Percentiles rank a stretch among this genome's conserved stretches.
Conservation (phyloP, 495 filamentous ascomycete genomes). For the Aspergillus panamensis region DNA sequence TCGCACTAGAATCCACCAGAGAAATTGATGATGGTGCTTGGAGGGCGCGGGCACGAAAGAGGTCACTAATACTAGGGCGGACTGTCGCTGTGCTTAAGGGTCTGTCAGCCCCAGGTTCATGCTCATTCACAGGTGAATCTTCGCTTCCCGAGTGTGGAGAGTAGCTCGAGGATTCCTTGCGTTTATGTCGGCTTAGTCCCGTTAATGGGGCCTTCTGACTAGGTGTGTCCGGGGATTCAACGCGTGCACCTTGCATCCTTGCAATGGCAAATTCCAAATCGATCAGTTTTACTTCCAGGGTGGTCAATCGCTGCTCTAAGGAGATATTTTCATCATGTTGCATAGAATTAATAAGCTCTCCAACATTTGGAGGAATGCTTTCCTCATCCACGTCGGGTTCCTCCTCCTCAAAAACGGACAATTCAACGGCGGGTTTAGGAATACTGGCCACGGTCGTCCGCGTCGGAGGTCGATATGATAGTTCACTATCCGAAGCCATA, state of each 20-base stretch:
- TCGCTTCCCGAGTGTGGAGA: conserved; percentile 19
- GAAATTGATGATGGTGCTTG: conserved; percentile 37
- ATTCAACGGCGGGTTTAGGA: conserved; percentile 23
- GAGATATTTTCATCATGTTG: conserved; percentile 46
- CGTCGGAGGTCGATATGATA: conserved; percentile 29
- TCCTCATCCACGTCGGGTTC: conserved; percentile 22
- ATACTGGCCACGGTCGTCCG: conserved; percentile 34
- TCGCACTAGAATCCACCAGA: conserved; percentile 30
- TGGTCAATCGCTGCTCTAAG: conserved; percentile 50
- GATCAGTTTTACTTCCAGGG: conserved; percentile 53
- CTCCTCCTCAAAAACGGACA: conserved; percentile 22
- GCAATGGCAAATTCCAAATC: conserved; percentile 55
- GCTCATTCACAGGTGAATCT: conserved; percentile 6
- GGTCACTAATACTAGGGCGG: conserved; percentile 28
- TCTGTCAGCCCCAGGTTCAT: conserved; percentile 21
- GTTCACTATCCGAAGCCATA: conserved; percentile 26
- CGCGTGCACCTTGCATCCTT: conserved; percentile 42
- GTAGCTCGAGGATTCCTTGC: conserved; percentile 25
- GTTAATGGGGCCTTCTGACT: conserved; percentile 20
- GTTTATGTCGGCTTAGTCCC: conserved; percentile 19
- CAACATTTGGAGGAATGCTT: conserved; percentile 40
- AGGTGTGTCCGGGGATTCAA: conserved; percentile 20
- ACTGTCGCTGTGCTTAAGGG: conserved; percentile 43
- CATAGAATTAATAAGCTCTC: conserved; percentile 41
- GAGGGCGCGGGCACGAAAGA: conserved; percentile 27